Evolutionary conservation across 2,329 filamentous ascomycete genomes (phyloP).

Genomic region (Tolypocladium ophioglossoides): DNA sequence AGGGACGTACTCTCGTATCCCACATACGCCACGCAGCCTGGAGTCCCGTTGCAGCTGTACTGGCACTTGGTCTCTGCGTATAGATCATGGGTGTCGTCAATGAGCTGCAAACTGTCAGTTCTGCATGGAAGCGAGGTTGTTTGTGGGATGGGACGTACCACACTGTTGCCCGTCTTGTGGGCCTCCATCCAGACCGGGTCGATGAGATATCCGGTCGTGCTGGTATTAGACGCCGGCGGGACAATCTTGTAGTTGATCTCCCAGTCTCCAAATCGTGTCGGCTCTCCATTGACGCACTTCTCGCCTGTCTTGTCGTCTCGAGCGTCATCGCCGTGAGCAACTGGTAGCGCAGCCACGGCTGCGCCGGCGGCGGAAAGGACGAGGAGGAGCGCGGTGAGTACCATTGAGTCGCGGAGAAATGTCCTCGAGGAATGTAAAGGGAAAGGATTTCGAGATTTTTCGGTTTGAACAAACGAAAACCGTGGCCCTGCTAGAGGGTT

Average conservation of each 20-base stretch:
- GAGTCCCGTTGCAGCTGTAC: slow-evolving; percentile 5
- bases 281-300: not conserved
- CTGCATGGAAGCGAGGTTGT: too few relatives aligned
- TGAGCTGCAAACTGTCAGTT: too few relatives aligned
- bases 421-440: too few relatives aligned
- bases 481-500: too few relatives aligned
- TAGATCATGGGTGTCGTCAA: not conserved
- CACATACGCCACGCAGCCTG: slow-evolving; percentile 5
- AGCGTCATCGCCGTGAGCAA: too few relatives aligned
- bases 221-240: not conserved
- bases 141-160: not conserved
- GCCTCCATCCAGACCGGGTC: slow-evolving; percentile 3
- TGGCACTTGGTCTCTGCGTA: slow-evolving; percentile 8
- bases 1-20: slow-evolving; percentile 4
- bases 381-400: too few relatives aligned
- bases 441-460: too few relatives aligned
- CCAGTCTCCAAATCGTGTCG: not conserved
- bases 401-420: too few relatives aligned
- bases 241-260: slow-evolving; percentile 4
- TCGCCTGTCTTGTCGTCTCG: not conserved
- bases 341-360: too few relatives aligned
- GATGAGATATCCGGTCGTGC: not conserved
- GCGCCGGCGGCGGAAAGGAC: too few relatives aligned
- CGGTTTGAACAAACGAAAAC: too few relatives aligned
- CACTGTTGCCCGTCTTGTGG: not conserved